Conservation (phyloP, 2,329 filamentous ascomycete species). For the Diaporthe capsici region DNA sequence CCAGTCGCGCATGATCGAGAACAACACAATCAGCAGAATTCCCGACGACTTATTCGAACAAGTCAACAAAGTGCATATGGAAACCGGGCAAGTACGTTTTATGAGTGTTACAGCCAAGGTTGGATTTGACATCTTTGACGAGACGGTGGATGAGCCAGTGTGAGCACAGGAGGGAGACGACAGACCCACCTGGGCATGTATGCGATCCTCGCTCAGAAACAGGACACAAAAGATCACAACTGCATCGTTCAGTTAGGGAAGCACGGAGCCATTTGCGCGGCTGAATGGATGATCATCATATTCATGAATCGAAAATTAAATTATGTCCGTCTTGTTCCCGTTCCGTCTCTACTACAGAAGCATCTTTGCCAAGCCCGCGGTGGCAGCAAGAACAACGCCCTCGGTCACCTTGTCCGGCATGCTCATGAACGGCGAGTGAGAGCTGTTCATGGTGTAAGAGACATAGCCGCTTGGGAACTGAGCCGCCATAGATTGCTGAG, state of each 20-base stretch:
- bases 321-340: neutral
- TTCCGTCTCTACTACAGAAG: neutral
- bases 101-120: neutral
- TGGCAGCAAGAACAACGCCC: constrained; percentile 29
- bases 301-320: neutral
- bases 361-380: constrained; percentile 4
- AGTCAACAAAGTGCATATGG: neutral
- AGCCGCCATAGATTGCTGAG: constrained; percentile 29
- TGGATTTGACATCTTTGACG: neutral
- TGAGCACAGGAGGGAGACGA: too few species aligned
- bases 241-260: neutral
- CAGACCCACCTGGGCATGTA: neutral
- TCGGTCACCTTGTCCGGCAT: constrained; percentile 32
- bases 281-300: neutral
- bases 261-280: neutral
- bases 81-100: neutral
- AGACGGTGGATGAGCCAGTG: neutral
- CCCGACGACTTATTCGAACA: neutral
- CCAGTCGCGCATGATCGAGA: constrained; percentile 18
- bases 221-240: neutral
- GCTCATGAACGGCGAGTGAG: constrained; percentile 34
- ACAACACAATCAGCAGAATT: neutral
- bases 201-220: neutral
- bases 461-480: constrained; percentile 33
- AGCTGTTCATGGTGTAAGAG: constrained; percentile 35